phyloP scores from a whole-genome alignment of 1,139 yeast species.

The Yamadazyma membranifaciens region DNA sequence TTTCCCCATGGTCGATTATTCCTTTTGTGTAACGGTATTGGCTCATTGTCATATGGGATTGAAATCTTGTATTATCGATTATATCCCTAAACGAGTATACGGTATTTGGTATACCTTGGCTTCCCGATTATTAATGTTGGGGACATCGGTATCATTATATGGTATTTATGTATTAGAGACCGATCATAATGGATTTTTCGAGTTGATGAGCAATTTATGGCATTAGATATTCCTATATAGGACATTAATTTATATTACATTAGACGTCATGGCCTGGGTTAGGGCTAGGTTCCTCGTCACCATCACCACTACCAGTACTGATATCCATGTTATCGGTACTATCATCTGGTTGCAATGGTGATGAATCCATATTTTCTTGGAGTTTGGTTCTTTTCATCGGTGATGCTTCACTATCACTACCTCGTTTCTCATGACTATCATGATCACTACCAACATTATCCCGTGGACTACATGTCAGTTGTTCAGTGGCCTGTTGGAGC shows the following conservation, averaged over 20 bases:
- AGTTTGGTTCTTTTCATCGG: conserved; percentile 3
- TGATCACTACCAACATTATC: neutral
- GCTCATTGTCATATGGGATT: conserved; percentile 71
- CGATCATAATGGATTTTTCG: conserved; percentile 51
- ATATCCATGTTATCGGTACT: conserved; percentile 13
- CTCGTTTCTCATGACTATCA: neutral
- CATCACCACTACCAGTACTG: conserved; percentile 8
- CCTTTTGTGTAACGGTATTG: conserved; percentile 53
- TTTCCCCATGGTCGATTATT: conserved; percentile 54
- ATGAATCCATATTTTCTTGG: conserved; percentile 6
- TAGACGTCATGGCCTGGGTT: neutral
- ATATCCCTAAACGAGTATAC: conserved; percentile 71
- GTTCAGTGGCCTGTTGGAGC: conserved; percentile 21
- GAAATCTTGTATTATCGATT: conserved; percentile 77
- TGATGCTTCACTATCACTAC: conserved; percentile 1
- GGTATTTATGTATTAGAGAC: conserved; percentile 72
- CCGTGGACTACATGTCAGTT: neutral
- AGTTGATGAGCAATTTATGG: conserved; percentile 47
- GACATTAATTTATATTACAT: conserved; percentile 3
- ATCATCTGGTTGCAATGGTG: conserved; percentile 4
- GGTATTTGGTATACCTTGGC: conserved; percentile 67
- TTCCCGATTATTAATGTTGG: conserved; percentile 58
- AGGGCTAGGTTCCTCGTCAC: too few species aligned
- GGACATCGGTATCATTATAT: conserved; percentile 59
- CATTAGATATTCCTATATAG: conserved; percentile 15